These are phyloP conservation scores for Byssothecium circinans DNA, from an alignment of 2,329 filamentous ascomycete species.

Conservation along the genomic window DNA sequence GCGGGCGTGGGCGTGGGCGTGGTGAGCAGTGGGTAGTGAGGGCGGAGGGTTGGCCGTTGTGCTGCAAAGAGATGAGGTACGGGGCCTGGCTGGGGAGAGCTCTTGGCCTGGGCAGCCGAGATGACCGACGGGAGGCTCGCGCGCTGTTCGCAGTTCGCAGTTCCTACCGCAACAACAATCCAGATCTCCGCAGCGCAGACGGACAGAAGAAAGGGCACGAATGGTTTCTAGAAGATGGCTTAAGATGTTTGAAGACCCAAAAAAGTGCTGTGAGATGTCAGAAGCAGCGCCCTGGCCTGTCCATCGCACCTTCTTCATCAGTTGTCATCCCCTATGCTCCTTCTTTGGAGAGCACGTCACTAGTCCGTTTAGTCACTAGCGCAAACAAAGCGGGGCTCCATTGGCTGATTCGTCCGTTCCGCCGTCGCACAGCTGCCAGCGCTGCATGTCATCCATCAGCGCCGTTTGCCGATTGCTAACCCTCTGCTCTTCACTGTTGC, in stretches of 20 bases:
- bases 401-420: not conserved
- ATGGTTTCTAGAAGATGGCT: not conserved
- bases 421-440: not conserved
- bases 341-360: conserved; percentile 3
- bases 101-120: conserved; percentile 39
- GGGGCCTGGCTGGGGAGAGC: conserved; percentile 26
- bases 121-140: conserved; percentile 2
- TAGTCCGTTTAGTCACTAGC: conserved; percentile 1
- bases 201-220: not conserved
- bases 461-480: not conserved
- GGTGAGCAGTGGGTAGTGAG: conserved; percentile 16
- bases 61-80: conserved; percentile 33
- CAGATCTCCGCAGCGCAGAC: not conserved
- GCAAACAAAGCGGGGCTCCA: not conserved
- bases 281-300: too few relatives aligned
- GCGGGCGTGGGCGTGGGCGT: conserved; percentile 2
- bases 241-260: too few relatives aligned
- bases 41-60: conserved; percentile 23
- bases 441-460: not conserved
- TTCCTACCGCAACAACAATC: not conserved
- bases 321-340: conserved; percentile 11
- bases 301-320: conserved; percentile 14
- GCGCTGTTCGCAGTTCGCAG: not conserved
- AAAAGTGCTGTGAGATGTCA: not conserved
- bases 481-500: not conserved